A percentile compares a stretch with the other conserved stretches of the same genome.
These are phyloP conservation scores for Solanum hybrid DNA, from an alignment of 305 asterid species.

Conservation along the genomic window DNA sequence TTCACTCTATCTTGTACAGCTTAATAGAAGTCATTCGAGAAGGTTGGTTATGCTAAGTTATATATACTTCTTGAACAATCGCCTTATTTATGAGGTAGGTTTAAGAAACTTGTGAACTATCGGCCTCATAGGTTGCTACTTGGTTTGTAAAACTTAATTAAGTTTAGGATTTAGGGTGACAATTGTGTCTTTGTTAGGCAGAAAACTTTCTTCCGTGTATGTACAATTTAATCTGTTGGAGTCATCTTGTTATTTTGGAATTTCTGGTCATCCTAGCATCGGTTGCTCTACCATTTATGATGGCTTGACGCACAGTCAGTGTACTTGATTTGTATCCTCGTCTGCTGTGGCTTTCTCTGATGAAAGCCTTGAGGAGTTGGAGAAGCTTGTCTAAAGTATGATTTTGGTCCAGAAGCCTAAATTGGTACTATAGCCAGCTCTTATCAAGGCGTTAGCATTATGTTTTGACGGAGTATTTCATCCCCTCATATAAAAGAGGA, in stretches of 20 bases:
- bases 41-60: neutral
- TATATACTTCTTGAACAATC: neutral
- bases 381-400: neutral
- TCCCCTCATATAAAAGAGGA: neutral
- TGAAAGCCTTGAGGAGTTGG: neutral
- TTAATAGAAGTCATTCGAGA: neutral
- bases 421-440: neutral
- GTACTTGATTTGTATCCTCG: neutral
- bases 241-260: neutral
- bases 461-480: neutral
- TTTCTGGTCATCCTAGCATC: neutral
- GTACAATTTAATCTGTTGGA: neutral
- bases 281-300: neutral
- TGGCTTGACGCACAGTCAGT: neutral
- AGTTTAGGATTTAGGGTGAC: neutral
- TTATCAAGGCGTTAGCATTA: neutral
- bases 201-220: neutral
- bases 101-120: neutral
- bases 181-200: neutral
- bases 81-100: neutral
- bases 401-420: neutral
- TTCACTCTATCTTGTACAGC: neutral
- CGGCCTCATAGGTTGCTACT: neutral
- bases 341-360: neutral
- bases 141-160: neutral